A percentile compares a stretch with the other conserved stretches of the same genome.
phyloP scores from a whole-genome alignment of 2,329 filamentous ascomycete species.

The Zasmidium citrigriseum region DNA sequence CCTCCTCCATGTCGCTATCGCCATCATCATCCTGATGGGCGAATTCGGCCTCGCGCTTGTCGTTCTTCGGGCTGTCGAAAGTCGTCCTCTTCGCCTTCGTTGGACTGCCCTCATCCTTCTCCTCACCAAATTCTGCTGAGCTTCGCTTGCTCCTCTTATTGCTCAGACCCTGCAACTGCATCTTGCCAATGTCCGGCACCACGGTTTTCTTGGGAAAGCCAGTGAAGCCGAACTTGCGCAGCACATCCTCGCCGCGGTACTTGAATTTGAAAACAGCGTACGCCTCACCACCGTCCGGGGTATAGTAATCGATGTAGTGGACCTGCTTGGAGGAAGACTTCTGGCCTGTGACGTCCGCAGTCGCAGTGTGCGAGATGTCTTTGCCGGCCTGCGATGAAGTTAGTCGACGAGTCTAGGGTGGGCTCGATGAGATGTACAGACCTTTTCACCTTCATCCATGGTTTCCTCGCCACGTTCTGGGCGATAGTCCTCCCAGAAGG shows the following conservation, averaged over 20 bases:
- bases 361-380: conserved; percentile 9
- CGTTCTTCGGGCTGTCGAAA: too few relatives aligned
- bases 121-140: too few relatives aligned
- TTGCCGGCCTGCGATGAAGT: background rate
- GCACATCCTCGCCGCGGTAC: conserved; percentile 14
- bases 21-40: too few relatives aligned
- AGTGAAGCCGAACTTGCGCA: conserved; percentile 14
- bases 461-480: background rate
- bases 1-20: too few relatives aligned
- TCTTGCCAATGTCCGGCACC: background rate
- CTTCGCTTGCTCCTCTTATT: background rate
- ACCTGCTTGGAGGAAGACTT: background rate
- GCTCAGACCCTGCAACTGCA: background rate
- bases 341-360: background rate
- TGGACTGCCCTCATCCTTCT: too few relatives aligned
- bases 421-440: background rate
- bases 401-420: background rate
- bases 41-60: too few relatives aligned
- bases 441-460: background rate
- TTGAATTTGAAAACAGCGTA: conserved; percentile 19
- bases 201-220: conserved; percentile 6
- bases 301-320: conserved; percentile 7
- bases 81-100: too few relatives aligned
- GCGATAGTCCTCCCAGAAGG: background rate
- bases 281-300: background rate